Evolutionary conservation across 148 eudicot genomes (phyloP).

Genomic region (Chenopodium berlandieri): DNA sequence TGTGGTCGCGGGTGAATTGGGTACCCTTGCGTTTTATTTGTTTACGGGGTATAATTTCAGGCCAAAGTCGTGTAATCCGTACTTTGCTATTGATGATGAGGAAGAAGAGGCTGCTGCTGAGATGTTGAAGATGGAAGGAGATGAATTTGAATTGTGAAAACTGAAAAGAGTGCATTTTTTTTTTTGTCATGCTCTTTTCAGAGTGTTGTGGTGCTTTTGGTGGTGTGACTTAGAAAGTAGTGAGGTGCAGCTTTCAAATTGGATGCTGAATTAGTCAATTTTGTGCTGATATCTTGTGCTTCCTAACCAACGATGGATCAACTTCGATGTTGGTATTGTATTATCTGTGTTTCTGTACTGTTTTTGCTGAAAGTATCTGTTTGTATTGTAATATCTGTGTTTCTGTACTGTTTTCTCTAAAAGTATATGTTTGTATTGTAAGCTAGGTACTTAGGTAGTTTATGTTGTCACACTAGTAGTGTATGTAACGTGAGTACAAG

Average conservation of each 20-base stretch:
- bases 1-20: slow-evolving; percentile 57
- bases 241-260: neutral
- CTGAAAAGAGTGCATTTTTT: neutral
- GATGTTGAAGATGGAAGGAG: slow-evolving; percentile 45
- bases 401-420: neutral
- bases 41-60: slow-evolving; percentile 58
- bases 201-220: neutral
- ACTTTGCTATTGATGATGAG: slow-evolving; percentile 56
- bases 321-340: neutral
- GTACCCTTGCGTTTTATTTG: slow-evolving; percentile 54
- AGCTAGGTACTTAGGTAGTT: neutral
- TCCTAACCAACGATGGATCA: neutral
- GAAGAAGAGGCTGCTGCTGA: slow-evolving; percentile 71
- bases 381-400: neutral
- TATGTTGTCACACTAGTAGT: neutral
- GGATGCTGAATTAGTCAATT: neutral
- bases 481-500: neutral
- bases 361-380: neutral
- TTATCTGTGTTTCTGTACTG: neutral
- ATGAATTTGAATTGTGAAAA: slow-evolving; percentile 48
- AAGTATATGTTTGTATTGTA: neutral
- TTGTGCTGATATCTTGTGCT: neutral
- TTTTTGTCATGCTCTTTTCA: neutral
- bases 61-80: slow-evolving; percentile 61
- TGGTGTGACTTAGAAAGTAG: neutral